A percentile compares a stretch with the other conserved stretches of the same genome.
These are phyloP conservation scores for Fusarium euwallaceae DNA, from an alignment of 2,329 filamentous ascomycete genomes.

Conservation along the genomic window DNA sequence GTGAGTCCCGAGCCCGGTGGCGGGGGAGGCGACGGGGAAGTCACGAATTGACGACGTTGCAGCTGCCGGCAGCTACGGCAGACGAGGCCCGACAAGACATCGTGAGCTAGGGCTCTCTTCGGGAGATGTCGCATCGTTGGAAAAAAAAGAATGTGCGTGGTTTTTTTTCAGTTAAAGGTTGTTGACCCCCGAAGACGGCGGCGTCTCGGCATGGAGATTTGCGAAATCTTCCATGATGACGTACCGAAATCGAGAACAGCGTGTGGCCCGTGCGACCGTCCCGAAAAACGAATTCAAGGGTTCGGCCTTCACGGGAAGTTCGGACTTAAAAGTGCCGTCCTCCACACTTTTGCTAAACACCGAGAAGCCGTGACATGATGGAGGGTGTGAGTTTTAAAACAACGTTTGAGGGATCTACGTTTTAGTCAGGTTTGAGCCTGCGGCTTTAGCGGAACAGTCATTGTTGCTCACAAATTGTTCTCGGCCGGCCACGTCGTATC, in stretches of 20 bases:
- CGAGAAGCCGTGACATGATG: conserved; percentile 1
- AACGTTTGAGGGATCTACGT: conserved; percentile 16
- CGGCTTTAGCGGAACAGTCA: conserved; percentile 9
- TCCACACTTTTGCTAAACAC: conserved; percentile 4
- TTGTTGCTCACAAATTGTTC: conserved; percentile 4
- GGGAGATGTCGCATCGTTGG: conserved; percentile 44
- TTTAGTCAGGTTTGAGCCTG: neutral
- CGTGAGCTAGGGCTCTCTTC: conserved; percentile 35
- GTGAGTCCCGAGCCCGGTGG: conserved; percentile 64
- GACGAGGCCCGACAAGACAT: conserved; percentile 33
- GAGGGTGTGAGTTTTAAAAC: neutral
- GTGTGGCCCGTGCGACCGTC: conserved; percentile 38
- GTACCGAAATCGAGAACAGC: conserved; percentile 23
- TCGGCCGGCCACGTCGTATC: neutral
- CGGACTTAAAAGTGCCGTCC: conserved; percentile 23
- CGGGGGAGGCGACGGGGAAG: conserved; percentile 51
- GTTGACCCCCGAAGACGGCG: neutral
- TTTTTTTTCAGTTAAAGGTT: conserved; percentile 13
- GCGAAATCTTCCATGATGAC: conserved; percentile 43
- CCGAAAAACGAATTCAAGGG: neutral
- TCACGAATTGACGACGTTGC: conserved; percentile 51
- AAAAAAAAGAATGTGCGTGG: conserved; percentile 7
- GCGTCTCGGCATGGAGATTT: conserved; percentile 27
- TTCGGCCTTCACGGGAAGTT: conserved; percentile 19
- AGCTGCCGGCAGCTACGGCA: conserved; percentile 52